These are phyloP conservation scores for Verbascum thapsus DNA, from an alignment of 257 asterid species.

Conservation along the genomic window DNA sequence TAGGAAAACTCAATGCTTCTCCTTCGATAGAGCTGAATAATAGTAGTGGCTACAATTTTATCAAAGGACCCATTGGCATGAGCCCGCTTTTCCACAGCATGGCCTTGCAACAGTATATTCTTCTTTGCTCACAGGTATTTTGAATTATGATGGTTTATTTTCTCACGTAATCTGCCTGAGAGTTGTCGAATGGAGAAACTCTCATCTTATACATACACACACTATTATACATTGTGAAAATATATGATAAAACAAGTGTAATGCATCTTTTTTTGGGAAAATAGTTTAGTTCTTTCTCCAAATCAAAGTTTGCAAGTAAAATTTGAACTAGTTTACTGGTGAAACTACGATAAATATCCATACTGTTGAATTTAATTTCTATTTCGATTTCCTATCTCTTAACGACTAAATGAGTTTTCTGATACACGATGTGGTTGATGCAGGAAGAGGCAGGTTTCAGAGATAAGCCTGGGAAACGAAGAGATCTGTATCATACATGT, in stretches of 20 bases:
- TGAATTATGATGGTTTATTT: neutral
- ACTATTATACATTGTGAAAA: neutral
- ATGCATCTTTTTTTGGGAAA: neutral
- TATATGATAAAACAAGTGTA: neutral
- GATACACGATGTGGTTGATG: slow-evolving; percentile 29
- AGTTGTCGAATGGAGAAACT: neutral
- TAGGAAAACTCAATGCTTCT: slow-evolving; percentile 44
- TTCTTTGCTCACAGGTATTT: slow-evolving; percentile 87
- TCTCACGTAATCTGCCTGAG: neutral
- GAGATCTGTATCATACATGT: slow-evolving; percentile 94
- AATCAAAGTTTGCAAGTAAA: neutral
- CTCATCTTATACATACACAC: neutral
- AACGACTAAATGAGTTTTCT: slow-evolving; percentile 1
- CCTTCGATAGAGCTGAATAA: slow-evolving; percentile 37
- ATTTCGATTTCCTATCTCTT: neutral
- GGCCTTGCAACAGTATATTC: slow-evolving; percentile 83
- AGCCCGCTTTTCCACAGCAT: slow-evolving; percentile 69
- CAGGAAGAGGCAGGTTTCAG: slow-evolving; percentile 92
- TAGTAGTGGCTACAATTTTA: slow-evolving; percentile 53
- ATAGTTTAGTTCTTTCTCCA: neutral
- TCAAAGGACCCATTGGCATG: slow-evolving; percentile 45
- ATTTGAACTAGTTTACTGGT: neutral
- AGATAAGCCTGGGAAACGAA: slow-evolving; percentile 89
- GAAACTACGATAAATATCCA: neutral
- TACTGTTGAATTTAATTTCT: neutral